Evolutionary conservation across 2,329 filamentous ascomycete genomes (phyloP), one percentile per base, ranked within the genome.

Genomic region (Xylariaceae sp.): DNA sequence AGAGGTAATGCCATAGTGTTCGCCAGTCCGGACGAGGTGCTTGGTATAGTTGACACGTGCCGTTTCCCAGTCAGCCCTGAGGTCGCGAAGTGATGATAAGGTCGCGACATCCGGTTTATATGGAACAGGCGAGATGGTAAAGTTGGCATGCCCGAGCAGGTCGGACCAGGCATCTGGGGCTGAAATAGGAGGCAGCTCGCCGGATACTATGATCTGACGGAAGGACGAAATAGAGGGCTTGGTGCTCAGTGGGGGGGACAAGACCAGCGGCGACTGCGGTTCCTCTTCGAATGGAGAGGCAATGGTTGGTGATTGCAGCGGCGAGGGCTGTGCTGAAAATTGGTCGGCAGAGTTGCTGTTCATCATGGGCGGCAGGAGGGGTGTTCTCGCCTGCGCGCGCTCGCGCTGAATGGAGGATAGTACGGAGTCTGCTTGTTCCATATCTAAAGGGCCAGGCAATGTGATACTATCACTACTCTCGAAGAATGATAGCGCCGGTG

Each of bases 71-170:
- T 95, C 88, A 6, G 83, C 79, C 45, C 88, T 85, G 44, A 96
- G 79, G 66, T 85, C 81, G 27, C 81, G 81, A 21, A 84, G 72
- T 1, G 77, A 70, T 4, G 82, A 78, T 8, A 86, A 67, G 60
- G 88, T 84, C 58, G 83, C 83, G 2, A 68, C 68, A 13, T 85
- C 80, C 0, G 91, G 87, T 7, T 83, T 72, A 67, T 96, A 96
- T 0, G 92, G 93, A 68, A 87, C 83, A 0, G 92, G 92, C 18
- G 83, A 76, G 63, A 97, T 95, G 64, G 84, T 92, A 70, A 95
- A 97, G 75, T 97, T 96, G 60, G 92, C 92, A 69, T 97, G 92
- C 23, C 93, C 93, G 11, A 97, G 83, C 51, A 85, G 85, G 66
- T 88, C 84, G 1, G 90, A 88, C 93, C 93, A 97, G 61, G 87